Evolutionary conservation across 1,139 yeast genomes (phyloP), one percentile per base, ranked within the genome.

Genomic region (Hyphopichia wangnamkhiaoensis): DNA sequence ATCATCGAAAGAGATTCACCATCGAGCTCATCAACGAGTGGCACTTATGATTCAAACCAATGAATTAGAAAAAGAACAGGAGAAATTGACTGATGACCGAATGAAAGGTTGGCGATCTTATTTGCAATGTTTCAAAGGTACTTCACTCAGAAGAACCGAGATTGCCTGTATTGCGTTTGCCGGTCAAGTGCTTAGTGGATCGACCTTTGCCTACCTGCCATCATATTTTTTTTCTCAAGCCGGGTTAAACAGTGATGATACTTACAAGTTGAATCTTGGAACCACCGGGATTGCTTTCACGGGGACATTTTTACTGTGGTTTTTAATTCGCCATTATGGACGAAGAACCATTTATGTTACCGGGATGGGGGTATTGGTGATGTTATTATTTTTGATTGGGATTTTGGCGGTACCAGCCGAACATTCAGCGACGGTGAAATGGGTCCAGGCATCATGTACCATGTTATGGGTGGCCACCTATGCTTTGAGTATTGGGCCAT

Each of bases 11-110:
- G 43, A 40, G 13, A 44, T 46, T 21, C 55, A 52, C 34, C 46
- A 53, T 35, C 47, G 42, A 32, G 50, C 54, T 10, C 48, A 54
- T 13, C 48, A 52, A 27, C 45, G 48, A 17, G 48, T 58, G 13
- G 55, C 58, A 19, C 45, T 56, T 37, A 56, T 58, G 61, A 46
- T 56, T 20, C 51, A 56, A 24, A 58, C 63, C 15, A 58, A 55
- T 38, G 51, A 55, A 29, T 49, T 58, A 38, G 63, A 58, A 47
- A 49, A 48, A 34, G 56, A 52, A 35, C 58, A 52, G 35, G 56
- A 53, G 25, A 42, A 40, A 14, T 37, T 43, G 37, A 42, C 38
- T 33, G 31, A 16, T 10, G 35, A 33, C 4, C 23, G 18, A 4
- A 29, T 37, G 32, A 48, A 44, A 42, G 61, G 61, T 34, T 45